A percentile compares a stretch with the other conserved stretches of the same genome.
Conservation (phyloP, 1,284 basidiomycete species). For the Ceratobasidium sp. region DNA sequence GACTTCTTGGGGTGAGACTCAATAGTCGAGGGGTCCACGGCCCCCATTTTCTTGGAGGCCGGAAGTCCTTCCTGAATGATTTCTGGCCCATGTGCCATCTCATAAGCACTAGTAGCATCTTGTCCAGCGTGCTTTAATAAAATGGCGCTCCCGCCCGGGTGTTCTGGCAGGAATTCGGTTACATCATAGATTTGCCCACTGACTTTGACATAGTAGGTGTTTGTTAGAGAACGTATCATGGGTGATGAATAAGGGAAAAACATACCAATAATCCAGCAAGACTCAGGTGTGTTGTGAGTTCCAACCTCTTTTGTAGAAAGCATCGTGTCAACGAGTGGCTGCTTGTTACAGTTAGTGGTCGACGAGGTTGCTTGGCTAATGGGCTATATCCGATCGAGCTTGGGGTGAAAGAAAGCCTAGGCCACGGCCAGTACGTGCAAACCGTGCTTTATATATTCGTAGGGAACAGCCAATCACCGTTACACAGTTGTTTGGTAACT, state of each 20-base stretch:
- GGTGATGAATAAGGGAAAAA: not conserved
- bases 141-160: conserved; percentile 61
- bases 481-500: conserved; percentile 30
- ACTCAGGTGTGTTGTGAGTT: conserved; percentile 57
- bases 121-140: conserved; percentile 62
- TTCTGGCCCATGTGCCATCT: conserved; percentile 80
- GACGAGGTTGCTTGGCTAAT: not conserved
- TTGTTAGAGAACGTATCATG: not conserved
- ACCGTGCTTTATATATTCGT: conserved; percentile 21
- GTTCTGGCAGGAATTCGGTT: conserved; percentile 60
- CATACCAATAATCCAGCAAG: conserved; percentile 59
- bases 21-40: conserved; percentile 71
- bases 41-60: conserved; percentile 77
- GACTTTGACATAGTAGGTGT: conserved; percentile 23
- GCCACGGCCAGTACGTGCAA: not conserved
- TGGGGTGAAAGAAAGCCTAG: not conserved
- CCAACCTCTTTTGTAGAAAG: conserved; percentile 46
- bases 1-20: conserved; percentile 60
- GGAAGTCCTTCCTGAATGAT: conserved; percentile 78
- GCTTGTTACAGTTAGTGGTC: not conserved
- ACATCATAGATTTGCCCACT: conserved; percentile 52
- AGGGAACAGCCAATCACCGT: conserved; percentile 15
- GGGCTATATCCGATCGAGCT: not conserved
- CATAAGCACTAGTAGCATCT: conserved; percentile 68
- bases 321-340: not conserved